A percentile compares a stretch with the other conserved stretches of the same genome.
phyloP scores from a whole-genome alignment of 148 eudicot genomes.

The Drosera capensis region DNA sequence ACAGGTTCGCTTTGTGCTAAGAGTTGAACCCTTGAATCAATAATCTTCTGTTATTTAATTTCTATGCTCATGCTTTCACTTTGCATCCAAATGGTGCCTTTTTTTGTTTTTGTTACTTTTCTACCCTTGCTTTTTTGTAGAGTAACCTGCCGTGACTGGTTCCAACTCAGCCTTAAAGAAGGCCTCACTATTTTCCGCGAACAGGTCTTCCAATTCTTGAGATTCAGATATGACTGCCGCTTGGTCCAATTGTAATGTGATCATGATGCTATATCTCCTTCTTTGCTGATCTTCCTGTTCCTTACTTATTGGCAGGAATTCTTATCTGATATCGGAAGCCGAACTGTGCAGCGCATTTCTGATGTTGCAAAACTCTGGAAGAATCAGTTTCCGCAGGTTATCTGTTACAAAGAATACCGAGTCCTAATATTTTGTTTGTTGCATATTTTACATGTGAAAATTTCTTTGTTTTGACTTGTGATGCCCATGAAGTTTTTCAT shows the following conservation, averaged over 20 bases:
- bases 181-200: conserved; percentile 99
- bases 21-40: too few relatives aligned
- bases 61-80: too few relatives aligned
- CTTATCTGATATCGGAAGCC: conserved; percentile 97
- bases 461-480: too few relatives aligned
- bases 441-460: neutral
- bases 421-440: neutral
- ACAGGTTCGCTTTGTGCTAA: conserved; percentile 52
- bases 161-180: conserved; percentile 97
- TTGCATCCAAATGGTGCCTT: neutral
- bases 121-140: conserved; percentile 21
- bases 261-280: neutral
- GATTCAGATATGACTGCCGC: conserved; percentile 1
- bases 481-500: too few relatives aligned
- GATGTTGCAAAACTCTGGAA: conserved; percentile 89
- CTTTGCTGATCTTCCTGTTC: neutral
- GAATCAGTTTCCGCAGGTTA: conserved; percentile 92
- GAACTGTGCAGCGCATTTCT: conserved; percentile 82
- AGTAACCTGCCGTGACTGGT: conserved; percentile 99
- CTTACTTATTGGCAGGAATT: conserved; percentile 49
- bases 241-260: conserved; percentile 1
- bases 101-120: neutral
- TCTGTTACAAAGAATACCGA: neutral
- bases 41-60: too few relatives aligned
- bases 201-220: conserved; percentile 38